Evolutionary conservation across 1,284 basidiomycete species (phyloP).

Genomic region (Dichomitus squalens): DNA sequence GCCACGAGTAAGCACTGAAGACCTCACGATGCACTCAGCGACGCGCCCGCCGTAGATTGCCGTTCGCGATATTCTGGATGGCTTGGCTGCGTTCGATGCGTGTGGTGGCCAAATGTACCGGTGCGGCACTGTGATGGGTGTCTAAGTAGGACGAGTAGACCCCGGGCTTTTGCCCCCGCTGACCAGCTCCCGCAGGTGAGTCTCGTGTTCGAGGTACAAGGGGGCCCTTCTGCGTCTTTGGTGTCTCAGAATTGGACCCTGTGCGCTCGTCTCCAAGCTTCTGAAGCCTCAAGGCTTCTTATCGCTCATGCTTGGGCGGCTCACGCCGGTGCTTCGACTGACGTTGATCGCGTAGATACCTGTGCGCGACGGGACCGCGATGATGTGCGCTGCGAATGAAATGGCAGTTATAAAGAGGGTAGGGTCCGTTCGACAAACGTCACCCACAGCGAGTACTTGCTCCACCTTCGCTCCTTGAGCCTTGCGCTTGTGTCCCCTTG

Average conservation of each 20-base stretch:
- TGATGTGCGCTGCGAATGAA: slow-evolving; percentile 9
- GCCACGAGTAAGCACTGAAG: background rate
- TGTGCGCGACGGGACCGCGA: slow-evolving; percentile 15
- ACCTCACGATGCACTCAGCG: background rate
- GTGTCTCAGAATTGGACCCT: slow-evolving; percentile 3
- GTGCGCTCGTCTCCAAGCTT: slow-evolving; percentile 4
- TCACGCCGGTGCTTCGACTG: slow-evolving; percentile 13
- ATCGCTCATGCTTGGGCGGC: slow-evolving; percentile 12
- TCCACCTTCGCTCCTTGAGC: slow-evolving; percentile 16
- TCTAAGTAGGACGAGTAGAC: too few species aligned
- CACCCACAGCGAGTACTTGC: slow-evolving; percentile 11
- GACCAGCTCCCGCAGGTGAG: too few species aligned
- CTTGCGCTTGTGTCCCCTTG: background rate
- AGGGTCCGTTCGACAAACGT: slow-evolving; percentile 5
- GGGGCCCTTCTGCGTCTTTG: too few species aligned
- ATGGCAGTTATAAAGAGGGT: slow-evolving; percentile 8
- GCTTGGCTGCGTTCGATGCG: background rate
- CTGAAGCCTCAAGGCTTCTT: background rate
- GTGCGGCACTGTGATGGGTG: background rate
- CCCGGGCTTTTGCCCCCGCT: too few species aligned
- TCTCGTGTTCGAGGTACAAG: background rate
- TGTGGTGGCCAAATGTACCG: background rate
- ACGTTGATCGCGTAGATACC: slow-evolving; percentile 24
- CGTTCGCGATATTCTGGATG: slow-evolving; percentile 15
- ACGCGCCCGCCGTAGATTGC: slow-evolving; percentile 14